A percentile compares a stretch with the other conserved stretches of the same genome.
Conservation (phyloP, 352 stramenopile species). For the Stramenopiles sp. region DNA sequence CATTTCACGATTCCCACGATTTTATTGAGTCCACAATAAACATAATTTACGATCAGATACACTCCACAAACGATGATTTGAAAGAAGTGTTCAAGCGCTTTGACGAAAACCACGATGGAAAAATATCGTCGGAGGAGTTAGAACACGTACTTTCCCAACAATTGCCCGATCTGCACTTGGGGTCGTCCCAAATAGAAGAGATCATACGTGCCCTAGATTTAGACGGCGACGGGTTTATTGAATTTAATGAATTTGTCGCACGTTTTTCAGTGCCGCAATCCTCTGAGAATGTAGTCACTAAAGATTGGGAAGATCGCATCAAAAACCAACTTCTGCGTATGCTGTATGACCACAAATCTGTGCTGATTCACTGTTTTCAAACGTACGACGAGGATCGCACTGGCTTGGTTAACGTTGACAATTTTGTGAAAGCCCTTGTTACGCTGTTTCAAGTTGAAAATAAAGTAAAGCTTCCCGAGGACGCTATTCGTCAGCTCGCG, state of each 20-base stretch:
- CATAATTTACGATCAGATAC: neutral
- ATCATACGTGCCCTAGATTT: slow-evolving; percentile 58
- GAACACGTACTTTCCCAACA: neutral
- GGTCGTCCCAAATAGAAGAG: slow-evolving; percentile 49
- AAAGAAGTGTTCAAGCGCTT: neutral
- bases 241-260: slow-evolving; percentile 79
- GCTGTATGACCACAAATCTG: neutral
- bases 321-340: slow-evolving; percentile 8
- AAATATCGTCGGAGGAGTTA: slow-evolving; percentile 7
- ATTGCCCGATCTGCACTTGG: slow-evolving; percentile 1
- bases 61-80: neutral
- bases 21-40: neutral
- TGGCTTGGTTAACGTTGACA: neutral
- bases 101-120: neutral
- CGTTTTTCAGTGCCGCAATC: slow-evolving; percentile 32
- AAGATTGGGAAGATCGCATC: neutral
- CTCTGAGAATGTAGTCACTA: neutral
- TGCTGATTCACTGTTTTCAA: neutral
- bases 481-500: neutral
- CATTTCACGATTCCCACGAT: neutral
- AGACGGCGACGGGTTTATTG: slow-evolving; percentile 65
- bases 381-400: neutral
- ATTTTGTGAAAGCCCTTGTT: neutral
- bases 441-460: neutral
- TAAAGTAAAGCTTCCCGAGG: neutral